phyloP scores from a whole-genome alignment of 306 rosid species.

The Quercus robur region DNA sequence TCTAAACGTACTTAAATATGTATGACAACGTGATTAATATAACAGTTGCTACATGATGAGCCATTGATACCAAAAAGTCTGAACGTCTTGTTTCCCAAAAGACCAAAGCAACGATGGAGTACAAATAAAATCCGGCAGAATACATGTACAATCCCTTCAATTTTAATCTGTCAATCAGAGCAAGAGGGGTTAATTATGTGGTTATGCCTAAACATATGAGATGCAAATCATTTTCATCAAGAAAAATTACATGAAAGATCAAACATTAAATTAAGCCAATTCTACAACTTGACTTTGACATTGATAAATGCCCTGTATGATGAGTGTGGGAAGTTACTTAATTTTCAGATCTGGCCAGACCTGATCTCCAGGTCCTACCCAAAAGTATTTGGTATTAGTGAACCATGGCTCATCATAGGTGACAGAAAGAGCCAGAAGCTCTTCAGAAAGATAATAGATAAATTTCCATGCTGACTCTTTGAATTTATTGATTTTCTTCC shows the following conservation, averaged over 20 bases:
- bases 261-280: constrained; percentile 1
- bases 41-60: constrained; percentile 82
- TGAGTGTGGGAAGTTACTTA: constrained; percentile 41
- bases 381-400: constrained; percentile 59
- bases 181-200: background rate
- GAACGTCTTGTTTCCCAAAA: constrained; percentile 96
- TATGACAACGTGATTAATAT: constrained; percentile 73
- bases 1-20: constrained; percentile 54
- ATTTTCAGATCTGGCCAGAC: constrained; percentile 87
- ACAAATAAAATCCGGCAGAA: constrained; percentile 82
- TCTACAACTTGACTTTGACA: background rate
- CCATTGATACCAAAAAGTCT: constrained; percentile 84
- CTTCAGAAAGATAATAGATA: constrained; percentile 73
- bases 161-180: constrained; percentile 62
- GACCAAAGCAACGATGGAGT: constrained; percentile 82
- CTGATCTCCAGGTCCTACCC: constrained; percentile 91
- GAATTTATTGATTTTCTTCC: constrained; percentile 73
- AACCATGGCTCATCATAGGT: constrained; percentile 87
- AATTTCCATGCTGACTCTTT: constrained; percentile 97
- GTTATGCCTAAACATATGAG: background rate
- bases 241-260: background rate
- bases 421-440: constrained; percentile 62
- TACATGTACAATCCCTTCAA: constrained; percentile 80
- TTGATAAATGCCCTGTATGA: background rate
- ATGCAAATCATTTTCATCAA: background rate